These are phyloP conservation scores for Fusarium haematococcum DNA, from an alignment of 2,329 filamentous ascomycete species.

Conservation along the genomic window DNA sequence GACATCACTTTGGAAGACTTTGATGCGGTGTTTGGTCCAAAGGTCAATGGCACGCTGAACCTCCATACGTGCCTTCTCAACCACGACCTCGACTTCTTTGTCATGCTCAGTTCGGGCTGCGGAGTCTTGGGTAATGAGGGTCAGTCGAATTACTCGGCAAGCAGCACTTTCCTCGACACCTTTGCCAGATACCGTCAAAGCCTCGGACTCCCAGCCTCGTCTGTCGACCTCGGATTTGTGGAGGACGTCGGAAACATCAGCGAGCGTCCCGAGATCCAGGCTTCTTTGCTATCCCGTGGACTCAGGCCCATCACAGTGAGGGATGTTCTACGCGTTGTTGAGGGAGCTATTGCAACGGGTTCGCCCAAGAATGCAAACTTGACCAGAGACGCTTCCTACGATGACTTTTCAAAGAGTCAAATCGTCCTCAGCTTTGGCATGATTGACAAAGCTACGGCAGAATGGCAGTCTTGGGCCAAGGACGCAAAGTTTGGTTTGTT, in stretches of 20 bases:
- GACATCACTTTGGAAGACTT: slow-evolving; percentile 38
- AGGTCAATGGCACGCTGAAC: slow-evolving; percentile 39
- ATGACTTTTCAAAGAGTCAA: slow-evolving; percentile 33
- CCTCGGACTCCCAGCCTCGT: slow-evolving; percentile 35
- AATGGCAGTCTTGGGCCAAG: slow-evolving; percentile 41
- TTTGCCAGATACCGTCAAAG: slow-evolving; percentile 38
- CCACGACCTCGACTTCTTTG: slow-evolving; percentile 39
- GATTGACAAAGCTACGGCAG: slow-evolving; percentile 38
- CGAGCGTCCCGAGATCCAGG: slow-evolving; percentile 39
- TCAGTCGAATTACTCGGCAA: slow-evolving; percentile 38
- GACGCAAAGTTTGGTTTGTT: slow-evolving; percentile 39
- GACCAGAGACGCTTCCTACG: slow-evolving; percentile 18
- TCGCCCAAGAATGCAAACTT: slow-evolving; percentile 10
- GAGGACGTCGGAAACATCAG: slow-evolving; percentile 42
- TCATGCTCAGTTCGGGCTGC: slow-evolving; percentile 41
- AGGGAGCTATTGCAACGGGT: slow-evolving; percentile 36
- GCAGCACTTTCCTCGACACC: slow-evolving; percentile 40
- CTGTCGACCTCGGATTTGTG: slow-evolving; percentile 37
- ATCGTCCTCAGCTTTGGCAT: slow-evolving; percentile 41
- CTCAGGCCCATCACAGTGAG: slow-evolving; percentile 40
- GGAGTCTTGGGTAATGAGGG: slow-evolving; percentile 38
- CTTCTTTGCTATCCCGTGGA: slow-evolving; percentile 33
- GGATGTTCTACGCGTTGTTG: slow-evolving; percentile 38
- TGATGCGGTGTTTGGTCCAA: slow-evolving; percentile 34
- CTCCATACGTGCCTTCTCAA: slow-evolving; percentile 30